Base-by-base conservation (phyloP, 1,139 yeast genomes). In the Yamadazyma buinensis region DNA sequence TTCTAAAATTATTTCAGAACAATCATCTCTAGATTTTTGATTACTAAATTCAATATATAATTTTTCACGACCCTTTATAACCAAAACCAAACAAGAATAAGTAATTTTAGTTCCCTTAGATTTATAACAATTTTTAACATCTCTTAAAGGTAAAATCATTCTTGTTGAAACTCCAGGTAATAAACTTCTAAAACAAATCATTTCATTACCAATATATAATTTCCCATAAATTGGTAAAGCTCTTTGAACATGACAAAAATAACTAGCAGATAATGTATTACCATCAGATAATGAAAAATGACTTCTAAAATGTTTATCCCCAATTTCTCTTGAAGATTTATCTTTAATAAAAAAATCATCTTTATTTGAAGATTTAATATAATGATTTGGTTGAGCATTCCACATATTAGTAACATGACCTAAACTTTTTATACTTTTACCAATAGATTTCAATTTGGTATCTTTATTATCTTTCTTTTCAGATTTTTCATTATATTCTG, bases 201-300 rank as follows among this genome's bases (percentile, higher is more conserved):
- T 77, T 24, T 67, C 68, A 18, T 71, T 66, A 1, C 95, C 85
- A 14, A 90, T 52, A 49, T 87, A 87, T 3, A 90, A 52, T 51
- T 85, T 85, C 3, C 97, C 97, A 57, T 84, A 85, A 5, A 82
- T 65, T 0, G 96, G 95, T 13, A 85, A 59, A 2, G 84, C 74
- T 43, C 84, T 75, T 41, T 75, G 80, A 20, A 88, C 57, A 55
- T 86, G 85, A 7, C 84, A 73, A 49, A 76, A 81, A 51, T 85
- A 90, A 1, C 87, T 71, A 0, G 95, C 80, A 1, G 81, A 57
- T 36, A 90, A 62, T 7, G 55, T 54, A 30, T 75, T 78, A 3
- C 66, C 57, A 1, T 66, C 68, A 7, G 72, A 64, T 10, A 87
- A 60, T 0, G 92, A 77, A 49, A 90, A 90, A 49, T 81, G 84